A percentile compares a stretch with the other conserved stretches of the same genome.
Conservation (phyloP, 2,329 filamentous ascomycete species). For the Paraphaeosphaeria sporulosa region DNA sequence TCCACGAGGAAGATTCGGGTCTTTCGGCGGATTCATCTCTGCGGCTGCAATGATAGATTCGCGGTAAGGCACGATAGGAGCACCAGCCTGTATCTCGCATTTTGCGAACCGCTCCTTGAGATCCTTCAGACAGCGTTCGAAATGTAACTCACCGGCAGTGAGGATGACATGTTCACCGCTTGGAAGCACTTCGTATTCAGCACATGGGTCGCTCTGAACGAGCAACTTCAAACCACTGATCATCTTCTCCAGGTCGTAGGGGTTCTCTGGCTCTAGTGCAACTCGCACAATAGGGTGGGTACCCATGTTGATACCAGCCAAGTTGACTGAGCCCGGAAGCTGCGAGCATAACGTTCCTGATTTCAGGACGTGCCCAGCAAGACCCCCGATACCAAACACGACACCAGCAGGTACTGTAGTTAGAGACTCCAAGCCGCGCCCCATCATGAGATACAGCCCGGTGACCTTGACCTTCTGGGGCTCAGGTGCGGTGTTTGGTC, state of each 20-base stretch:
- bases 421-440: conserved; percentile 82
- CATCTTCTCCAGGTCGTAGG: conserved; percentile 92
- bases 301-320: conserved; percentile 82
- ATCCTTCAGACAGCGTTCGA: conserved; percentile 93
- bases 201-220: conserved; percentile 94
- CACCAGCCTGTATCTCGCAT: conserved; percentile 93
- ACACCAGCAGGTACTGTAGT: conserved; percentile 89
- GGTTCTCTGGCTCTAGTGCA: conserved; percentile 91
- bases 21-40: conserved; percentile 89
- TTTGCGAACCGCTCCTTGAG: conserved; percentile 89
- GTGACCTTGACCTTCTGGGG: conserved; percentile 85
- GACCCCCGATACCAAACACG: conserved; percentile 91
- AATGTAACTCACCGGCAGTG: conserved; percentile 91
- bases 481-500: conserved; percentile 73
- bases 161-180: conserved; percentile 95
- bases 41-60: conserved; percentile 88
- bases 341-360: conserved; percentile 92
- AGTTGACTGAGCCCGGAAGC: conserved; percentile 83
- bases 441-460: conserved; percentile 95
- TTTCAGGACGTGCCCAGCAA: conserved; percentile 94
- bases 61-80: conserved; percentile 92
- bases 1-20: conserved; percentile 86
- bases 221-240: conserved; percentile 84
- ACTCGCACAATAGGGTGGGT: conserved; percentile 94
- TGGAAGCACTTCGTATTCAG: conserved; percentile 90